A percentile compares a stretch with the other conserved stretches of the same genome.
These are phyloP conservation scores for Amaranthus tricolor DNA, from an alignment of 179 eudicot genomes.

Conservation along the genomic window DNA sequence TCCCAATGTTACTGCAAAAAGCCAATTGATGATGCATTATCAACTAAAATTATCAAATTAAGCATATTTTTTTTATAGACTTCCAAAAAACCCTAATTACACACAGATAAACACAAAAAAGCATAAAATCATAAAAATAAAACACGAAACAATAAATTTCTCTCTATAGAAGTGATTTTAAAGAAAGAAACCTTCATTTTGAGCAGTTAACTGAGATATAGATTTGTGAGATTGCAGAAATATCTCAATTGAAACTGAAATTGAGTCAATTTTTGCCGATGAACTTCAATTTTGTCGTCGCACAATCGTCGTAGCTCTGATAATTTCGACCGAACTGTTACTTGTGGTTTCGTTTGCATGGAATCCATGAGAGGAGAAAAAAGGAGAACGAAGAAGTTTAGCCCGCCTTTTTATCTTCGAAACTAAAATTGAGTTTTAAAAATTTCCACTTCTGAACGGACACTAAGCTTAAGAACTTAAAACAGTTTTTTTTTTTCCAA, in stretches of 20 bases:
- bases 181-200: slow-evolving; percentile 40
- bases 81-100: slow-evolving; percentile 5
- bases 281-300: slow-evolving; percentile 46
- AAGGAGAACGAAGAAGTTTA: not conserved
- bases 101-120: not conserved
- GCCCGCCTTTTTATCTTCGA: slow-evolving; percentile 38
- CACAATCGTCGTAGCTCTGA: slow-evolving; percentile 39
- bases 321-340: slow-evolving; percentile 29
- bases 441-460: too few species aligned
- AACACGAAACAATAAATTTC: not conserved
- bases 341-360: not conserved
- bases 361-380: slow-evolving; percentile 9
- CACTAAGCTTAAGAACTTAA: too few species aligned
- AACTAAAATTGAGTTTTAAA: not conserved
- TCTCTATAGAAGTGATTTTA: not conserved
- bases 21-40: not conserved
- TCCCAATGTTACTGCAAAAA: slow-evolving; percentile 46
- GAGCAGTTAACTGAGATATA: slow-evolving; percentile 33
- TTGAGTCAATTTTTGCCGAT: slow-evolving; percentile 33
- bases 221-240: slow-evolving; percentile 36
- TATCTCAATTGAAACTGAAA: slow-evolving; percentile 17
- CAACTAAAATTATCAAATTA: not conserved
- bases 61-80: too few species aligned
- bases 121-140: not conserved
- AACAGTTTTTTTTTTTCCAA: too few species aligned